Base-by-base conservation (phyloP, 306 rosid genomes). In the Elaeagnus macrophylla region DNA sequence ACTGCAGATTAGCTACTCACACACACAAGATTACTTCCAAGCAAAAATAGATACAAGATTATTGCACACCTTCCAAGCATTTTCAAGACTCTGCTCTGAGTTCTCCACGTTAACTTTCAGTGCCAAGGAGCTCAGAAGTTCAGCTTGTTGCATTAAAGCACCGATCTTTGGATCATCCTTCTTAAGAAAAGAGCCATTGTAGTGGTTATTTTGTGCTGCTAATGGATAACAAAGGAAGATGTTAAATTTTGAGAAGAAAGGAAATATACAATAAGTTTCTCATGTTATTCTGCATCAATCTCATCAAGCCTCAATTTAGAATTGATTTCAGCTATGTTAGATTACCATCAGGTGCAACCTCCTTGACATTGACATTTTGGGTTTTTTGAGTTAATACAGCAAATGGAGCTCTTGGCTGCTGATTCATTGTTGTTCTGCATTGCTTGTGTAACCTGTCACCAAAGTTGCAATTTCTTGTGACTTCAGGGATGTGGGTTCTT, bases 11-110 rank as follows among this genome's bases (percentile, higher is more conserved):
- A 51, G 38, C 38, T 48, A 17, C 60, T 55, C 53, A 17, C 35
- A 48, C 51, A 60, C 38, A 51, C 37, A 17, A 62, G 57, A 60
- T 59, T 37, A 10, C 50, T 48, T 39, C 59, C 45, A 32, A 48
- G 14, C 16, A 47, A 50, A 62, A 69, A 59, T 8, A n/a, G 54
- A 53, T 57, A 39, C 7, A 15, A 71, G 69, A 56, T 51, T 39
- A 52, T 57, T 51, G 55, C 91, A 76, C 75, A 91, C 99, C 96
- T 88, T 93, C 99, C 99, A 93, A 54, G 96, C 94, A 68, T 77
- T 77, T 71, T 93, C 99, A 63, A 93, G 96, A 73, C 95, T 93
- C 72, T 81, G 99, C 38, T 88, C 95, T 76, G 85, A 72, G 65
- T 81, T 93, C 66, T 93, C 90, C 54, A 82, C 42, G 64, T 82